Conservation (phyloP, 257 asterid species). For the Solanum sejunctum region DNA sequence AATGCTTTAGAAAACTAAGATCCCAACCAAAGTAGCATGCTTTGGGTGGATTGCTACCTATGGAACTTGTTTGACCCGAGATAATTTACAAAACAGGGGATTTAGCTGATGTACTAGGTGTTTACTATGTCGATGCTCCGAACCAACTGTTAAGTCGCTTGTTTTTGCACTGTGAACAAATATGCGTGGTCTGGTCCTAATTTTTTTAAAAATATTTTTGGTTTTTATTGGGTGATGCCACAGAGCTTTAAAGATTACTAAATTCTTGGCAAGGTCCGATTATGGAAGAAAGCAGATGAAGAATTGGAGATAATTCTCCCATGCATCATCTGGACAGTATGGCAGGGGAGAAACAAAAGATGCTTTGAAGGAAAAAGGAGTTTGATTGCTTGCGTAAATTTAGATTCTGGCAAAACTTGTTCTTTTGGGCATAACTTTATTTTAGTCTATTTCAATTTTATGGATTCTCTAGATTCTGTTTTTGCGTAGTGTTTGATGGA, state of each 20-base stretch:
- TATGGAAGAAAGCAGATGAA: not conserved
- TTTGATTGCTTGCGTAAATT: not conserved
- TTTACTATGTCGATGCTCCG: not conserved
- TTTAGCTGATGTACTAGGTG: not conserved
- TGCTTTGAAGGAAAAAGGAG: not conserved
- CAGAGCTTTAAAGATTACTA: not conserved
- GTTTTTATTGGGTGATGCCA: not conserved
- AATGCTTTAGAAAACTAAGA: not conserved
- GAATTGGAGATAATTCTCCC: not conserved
- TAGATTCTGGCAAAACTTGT: not conserved
- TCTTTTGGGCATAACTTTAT: not conserved
- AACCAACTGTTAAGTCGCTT: not conserved
- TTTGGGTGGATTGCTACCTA: not conserved
- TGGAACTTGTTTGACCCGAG: not conserved
- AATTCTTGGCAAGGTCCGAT: not conserved
- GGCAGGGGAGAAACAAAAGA: not conserved
- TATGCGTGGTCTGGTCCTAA: not conserved
- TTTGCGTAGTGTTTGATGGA: not conserved
- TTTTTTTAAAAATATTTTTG: not conserved
- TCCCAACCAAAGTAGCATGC: not conserved
- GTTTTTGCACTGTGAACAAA: not conserved
- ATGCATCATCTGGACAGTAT: not conserved
- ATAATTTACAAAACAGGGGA: not conserved
- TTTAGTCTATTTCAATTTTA: not conserved
- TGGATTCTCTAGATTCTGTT: not conserved